A percentile compares a stretch with the other conserved stretches of the same genome.
phyloP scores from a whole-genome alignment of 257 asterid species.

The Anisodus acutangulus region DNA sequence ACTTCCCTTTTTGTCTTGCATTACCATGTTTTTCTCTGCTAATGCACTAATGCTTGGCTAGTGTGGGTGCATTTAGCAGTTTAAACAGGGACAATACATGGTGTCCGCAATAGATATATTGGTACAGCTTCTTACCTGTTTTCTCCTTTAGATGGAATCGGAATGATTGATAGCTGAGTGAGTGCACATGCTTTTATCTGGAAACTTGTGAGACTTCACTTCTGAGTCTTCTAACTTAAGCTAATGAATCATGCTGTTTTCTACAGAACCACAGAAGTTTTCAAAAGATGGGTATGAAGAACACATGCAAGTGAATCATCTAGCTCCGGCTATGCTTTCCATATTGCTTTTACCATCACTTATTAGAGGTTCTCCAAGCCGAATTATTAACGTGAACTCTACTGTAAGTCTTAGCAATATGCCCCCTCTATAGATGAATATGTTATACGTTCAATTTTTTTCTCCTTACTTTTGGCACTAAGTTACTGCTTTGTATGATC shows the following conservation, averaged over 20 bases:
- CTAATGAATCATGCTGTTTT: slow-evolving; percentile 27
- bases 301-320: slow-evolving; percentile 98
- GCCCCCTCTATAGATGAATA: slow-evolving; percentile 17
- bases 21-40: not conserved
- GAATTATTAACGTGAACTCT: slow-evolving; percentile 86
- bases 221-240: slow-evolving; percentile 31
- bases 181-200: slow-evolving; percentile 21
- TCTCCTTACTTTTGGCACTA: not conserved
- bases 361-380: slow-evolving; percentile 93
- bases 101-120: slow-evolving; percentile 14
- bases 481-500: slow-evolving; percentile 12
- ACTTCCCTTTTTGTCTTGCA: not conserved
- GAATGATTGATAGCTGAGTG: slow-evolving; percentile 7
- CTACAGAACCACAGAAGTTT: slow-evolving; percentile 83
- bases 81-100: not conserved
- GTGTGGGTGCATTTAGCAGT: slow-evolving; percentile 20
- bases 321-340: slow-evolving; percentile 96
- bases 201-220: slow-evolving; percentile 11
- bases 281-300: slow-evolving; percentile 87
- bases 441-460: not conserved
- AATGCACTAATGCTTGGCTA: not conserved
- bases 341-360: slow-evolving; percentile 89
- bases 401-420: slow-evolving; percentile 59
- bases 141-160: not conserved
- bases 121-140: not conserved